A percentile compares a stretch with the other conserved stretches of the same genome.
Evolutionary conservation across 2,329 filamentous ascomycete species (phyloP).

Genomic region (Clonostachys byssicola): DNA sequence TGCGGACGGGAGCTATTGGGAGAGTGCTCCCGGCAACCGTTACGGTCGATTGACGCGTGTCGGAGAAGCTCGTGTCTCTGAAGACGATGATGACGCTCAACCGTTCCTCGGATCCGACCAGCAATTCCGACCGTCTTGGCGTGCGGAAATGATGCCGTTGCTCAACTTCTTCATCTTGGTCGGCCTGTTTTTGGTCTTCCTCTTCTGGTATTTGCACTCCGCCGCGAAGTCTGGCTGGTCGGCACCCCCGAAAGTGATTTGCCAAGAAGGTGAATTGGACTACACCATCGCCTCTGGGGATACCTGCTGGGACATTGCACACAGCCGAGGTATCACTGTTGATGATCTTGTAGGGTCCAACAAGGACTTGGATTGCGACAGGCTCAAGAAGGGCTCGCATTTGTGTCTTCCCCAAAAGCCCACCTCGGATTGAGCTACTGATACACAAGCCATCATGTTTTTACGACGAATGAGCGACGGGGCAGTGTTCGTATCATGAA

Average conservation of each 20-base stretch:
- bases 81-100: constrained; percentile 14
- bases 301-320: constrained; percentile 48
- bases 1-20: constrained; percentile 40
- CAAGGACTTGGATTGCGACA: constrained; percentile 39
- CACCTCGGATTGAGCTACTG: background rate
- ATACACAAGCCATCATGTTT: background rate
- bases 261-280: constrained; percentile 18
- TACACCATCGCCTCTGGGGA: constrained; percentile 40
- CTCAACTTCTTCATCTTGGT: constrained; percentile 55
- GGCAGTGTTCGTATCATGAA: background rate
- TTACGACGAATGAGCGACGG: background rate
- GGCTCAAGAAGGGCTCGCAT: constrained; percentile 29
- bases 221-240: constrained; percentile 13
- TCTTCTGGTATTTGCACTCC: constrained; percentile 42
- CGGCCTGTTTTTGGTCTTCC: constrained; percentile 40
- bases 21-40: constrained; percentile 41
- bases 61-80: constrained; percentile 8
- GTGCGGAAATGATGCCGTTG: constrained; percentile 47
- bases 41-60: constrained; percentile 43
- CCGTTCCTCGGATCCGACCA: constrained; percentile 18
- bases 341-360: constrained; percentile 42
- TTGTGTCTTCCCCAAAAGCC: constrained; percentile 37
- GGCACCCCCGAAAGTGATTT: constrained; percentile 8
- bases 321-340: constrained; percentile 33
- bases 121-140: constrained; percentile 30